Percentiles rank a stretch among this genome's conserved stretches.
phyloP scores from a whole-genome alignment of 208 protist genomes.

The Leishmania arabica region DNA sequence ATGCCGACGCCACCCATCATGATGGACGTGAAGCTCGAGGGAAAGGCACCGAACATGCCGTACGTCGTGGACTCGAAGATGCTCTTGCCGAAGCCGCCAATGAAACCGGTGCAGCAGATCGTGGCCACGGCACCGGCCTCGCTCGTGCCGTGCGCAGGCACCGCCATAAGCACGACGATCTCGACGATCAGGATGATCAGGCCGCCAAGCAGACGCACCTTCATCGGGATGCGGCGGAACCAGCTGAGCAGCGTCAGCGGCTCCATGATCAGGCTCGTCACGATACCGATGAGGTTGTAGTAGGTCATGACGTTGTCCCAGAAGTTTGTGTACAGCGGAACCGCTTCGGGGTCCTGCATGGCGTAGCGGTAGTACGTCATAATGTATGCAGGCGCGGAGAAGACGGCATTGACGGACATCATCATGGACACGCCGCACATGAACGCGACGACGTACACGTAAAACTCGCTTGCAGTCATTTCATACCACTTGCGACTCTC shows the following conservation, averaged over 20 bases:
- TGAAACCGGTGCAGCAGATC: slow-evolving; percentile 36
- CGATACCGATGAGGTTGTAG: slow-evolving; percentile 57
- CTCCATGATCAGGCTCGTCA: slow-evolving; percentile 49
- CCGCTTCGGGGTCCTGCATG: slow-evolving; percentile 30
- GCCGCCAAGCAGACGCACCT: slow-evolving; percentile 39
- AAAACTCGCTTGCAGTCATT: slow-evolving; percentile 31
- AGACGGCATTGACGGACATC: slow-evolving; percentile 82
- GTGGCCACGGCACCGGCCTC: slow-evolving; percentile 49
- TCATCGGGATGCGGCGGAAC: slow-evolving; percentile 49
- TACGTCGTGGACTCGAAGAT: slow-evolving; percentile 78
- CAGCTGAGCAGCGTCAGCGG: slow-evolving; percentile 48
- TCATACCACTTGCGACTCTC: slow-evolving; percentile 16
- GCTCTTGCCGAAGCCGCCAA: slow-evolving; percentile 58
- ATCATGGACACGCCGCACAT: slow-evolving; percentile 79
- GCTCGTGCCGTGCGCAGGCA: slow-evolving; percentile 45
- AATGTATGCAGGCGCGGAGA: slow-evolving; percentile 82
- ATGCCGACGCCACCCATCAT: slow-evolving; percentile 68
- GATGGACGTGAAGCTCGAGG: slow-evolving; percentile 48
- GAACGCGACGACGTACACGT: slow-evolving; percentile 64
- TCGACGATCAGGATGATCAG: slow-evolving; percentile 51
- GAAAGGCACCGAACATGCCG: slow-evolving; percentile 66
- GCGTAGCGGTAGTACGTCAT: slow-evolving; percentile 64
- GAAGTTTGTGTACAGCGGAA: slow-evolving; percentile 41
- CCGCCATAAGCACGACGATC: slow-evolving; percentile 51
- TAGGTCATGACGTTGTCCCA: slow-evolving; percentile 74